Evolutionary conservation across 768 basidiomycete species (phyloP).

Genomic region (Termitomyces sp.): DNA sequence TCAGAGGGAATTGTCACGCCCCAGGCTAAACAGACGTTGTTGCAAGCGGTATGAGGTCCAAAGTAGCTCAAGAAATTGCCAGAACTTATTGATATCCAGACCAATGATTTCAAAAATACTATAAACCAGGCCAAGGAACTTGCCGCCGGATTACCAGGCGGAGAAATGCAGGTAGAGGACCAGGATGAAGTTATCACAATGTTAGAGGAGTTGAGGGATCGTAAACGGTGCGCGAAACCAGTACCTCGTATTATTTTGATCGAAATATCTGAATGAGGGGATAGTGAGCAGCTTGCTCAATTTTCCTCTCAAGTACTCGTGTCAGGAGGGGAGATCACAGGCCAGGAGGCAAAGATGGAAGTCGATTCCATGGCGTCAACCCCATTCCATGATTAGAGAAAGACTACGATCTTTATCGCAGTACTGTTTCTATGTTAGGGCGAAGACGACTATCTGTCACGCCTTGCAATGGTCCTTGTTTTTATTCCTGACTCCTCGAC

Average conservation of each 20-base stretch:
- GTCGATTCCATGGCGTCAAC: conserved; percentile 77
- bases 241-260: not conserved
- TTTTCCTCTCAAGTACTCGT: conserved; percentile 44
- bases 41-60: conserved; percentile 51
- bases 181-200: conserved; percentile 71
- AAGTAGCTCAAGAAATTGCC: not conserved
- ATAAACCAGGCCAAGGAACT: conserved; percentile 58
- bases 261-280: not conserved
- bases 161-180: conserved; percentile 64
- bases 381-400: conserved; percentile 38
- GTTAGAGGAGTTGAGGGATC: conserved; percentile 59
- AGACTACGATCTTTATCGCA: not conserved
- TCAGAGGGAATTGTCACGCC: conserved; percentile 51
- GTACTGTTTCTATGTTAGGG: not conserved
- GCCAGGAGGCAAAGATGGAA: conserved; percentile 48
- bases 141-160: conserved; percentile 60
- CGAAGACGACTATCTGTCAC: not conserved
- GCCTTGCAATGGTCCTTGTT: not conserved
- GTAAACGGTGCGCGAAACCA: conserved; percentile 48
- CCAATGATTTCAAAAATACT: conserved; percentile 64
- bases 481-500: not conserved
- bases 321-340: conserved; percentile 24
- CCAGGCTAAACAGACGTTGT: conserved; percentile 61
- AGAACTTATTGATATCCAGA: conserved; percentile 33
- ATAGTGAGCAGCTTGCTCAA: conserved; percentile 50